Evolutionary conservation across 345 rosid genomes (phyloP).

Genomic region (Nephelium lappaceum): DNA sequence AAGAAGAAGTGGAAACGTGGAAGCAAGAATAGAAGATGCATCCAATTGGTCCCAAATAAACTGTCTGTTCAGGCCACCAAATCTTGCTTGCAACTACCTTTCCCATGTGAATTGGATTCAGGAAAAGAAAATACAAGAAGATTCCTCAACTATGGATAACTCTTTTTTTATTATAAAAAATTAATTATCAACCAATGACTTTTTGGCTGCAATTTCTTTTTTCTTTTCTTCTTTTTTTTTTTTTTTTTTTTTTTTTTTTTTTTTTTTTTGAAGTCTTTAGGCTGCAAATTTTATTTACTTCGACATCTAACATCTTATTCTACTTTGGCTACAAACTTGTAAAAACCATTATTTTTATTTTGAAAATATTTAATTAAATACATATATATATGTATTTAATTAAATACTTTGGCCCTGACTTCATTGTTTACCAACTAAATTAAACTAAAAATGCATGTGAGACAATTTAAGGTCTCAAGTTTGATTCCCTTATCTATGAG

Average conservation of each 20-base stretch:
- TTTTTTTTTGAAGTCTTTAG: no score
- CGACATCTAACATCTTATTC: background rate
- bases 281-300: background rate
- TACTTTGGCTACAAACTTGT: no score
- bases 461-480: no score
- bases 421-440: no score
- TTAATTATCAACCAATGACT: background rate
- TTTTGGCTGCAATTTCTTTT: background rate
- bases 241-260: no score
- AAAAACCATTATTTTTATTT: no score
- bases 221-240: no score
- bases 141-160: background rate
- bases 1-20: background rate
- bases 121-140: background rate
- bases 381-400: no score
- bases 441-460: no score
- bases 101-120: background rate
- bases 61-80: background rate
- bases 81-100: background rate
- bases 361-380: no score
- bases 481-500: no score
- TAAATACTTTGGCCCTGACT: no score
- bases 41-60: slow-evolving; percentile 2
- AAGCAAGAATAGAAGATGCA: background rate
- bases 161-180: background rate